phyloP scores from a whole-genome alignment of 2,329 filamentous ascomycete genomes.

The Aquanectria penicillioides region DNA sequence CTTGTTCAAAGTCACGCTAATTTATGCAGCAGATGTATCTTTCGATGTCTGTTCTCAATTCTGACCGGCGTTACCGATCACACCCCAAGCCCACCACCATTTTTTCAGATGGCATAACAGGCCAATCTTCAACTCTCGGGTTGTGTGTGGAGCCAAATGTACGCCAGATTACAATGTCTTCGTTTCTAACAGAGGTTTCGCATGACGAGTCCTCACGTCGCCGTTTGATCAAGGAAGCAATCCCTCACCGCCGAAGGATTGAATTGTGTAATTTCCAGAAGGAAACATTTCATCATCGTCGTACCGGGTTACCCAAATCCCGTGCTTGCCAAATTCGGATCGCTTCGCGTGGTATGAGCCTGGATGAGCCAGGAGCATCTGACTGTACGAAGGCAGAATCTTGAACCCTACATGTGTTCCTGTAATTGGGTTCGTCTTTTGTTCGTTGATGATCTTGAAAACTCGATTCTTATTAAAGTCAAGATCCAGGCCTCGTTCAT shows the following conservation, averaged over 20 bases:
- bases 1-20: neutral
- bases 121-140: constrained; percentile 73
- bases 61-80: no score
- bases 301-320: constrained; percentile 57
- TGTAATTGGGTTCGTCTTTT: constrained; percentile 52
- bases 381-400: constrained; percentile 57
- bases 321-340: constrained; percentile 55
- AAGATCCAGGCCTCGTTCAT: constrained; percentile 59
- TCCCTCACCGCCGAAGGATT: constrained; percentile 56
- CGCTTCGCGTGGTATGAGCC: constrained; percentile 51
- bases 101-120: constrained; percentile 73
- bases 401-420: constrained; percentile 58
- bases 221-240: constrained; percentile 44
- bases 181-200: constrained; percentile 54
- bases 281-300: constrained; percentile 55
- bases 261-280: constrained; percentile 55
- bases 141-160: constrained; percentile 72
- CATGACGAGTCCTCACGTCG: constrained; percentile 19
- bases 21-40: neutral
- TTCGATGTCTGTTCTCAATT: no score
- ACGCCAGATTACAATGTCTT: constrained; percentile 67
- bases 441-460: constrained; percentile 61
- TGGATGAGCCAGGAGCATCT: constrained; percentile 53
- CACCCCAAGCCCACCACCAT: constrained; percentile 57
- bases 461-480: constrained; percentile 58